phyloP scores from a whole-genome alignment of 352 stramenopile species.

The Stephanocyclus meneghinianus region DNA sequence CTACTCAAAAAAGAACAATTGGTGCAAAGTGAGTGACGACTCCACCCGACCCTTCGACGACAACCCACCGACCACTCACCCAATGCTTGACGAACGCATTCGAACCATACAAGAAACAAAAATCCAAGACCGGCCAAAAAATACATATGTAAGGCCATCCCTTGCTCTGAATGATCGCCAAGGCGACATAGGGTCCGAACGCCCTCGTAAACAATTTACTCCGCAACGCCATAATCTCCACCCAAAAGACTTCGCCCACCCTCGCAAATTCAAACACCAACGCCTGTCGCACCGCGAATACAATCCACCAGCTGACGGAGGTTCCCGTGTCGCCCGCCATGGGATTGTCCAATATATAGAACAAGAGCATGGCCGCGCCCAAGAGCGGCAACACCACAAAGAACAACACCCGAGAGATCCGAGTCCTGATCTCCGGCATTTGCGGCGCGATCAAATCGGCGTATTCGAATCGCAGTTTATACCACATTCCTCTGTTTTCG shows the following conservation, averaged over 20 bases:
- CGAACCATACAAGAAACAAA: constrained; percentile 59
- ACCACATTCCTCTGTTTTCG: constrained; percentile 9
- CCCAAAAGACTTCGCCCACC: constrained; percentile 55
- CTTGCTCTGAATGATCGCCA: constrained; percentile 66
- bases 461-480: constrained; percentile 32
- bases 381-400: constrained; percentile 57
- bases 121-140: constrained; percentile 63
- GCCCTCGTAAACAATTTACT: constrained; percentile 47
- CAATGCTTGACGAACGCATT: constrained; percentile 58
- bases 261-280: constrained; percentile 57
- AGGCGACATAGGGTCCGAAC: constrained; percentile 53
- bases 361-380: constrained; percentile 45
- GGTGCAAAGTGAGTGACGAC: background rate
- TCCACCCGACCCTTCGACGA: background rate
- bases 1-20: background rate
- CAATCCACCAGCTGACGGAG: constrained; percentile 66
- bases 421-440: constrained; percentile 17
- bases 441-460: constrained; percentile 42
- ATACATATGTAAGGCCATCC: constrained; percentile 68
- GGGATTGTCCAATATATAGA: constrained; percentile 71
- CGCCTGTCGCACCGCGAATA: constrained; percentile 62
- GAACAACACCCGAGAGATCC: constrained; percentile 29
- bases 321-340: constrained; percentile 43
- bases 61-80: constrained; percentile 11
- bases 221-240: constrained; percentile 56